These are phyloP conservation scores for Boletus semigastroideus DNA, from an alignment of 1,284 basidiomycete species.

Conservation along the genomic window DNA sequence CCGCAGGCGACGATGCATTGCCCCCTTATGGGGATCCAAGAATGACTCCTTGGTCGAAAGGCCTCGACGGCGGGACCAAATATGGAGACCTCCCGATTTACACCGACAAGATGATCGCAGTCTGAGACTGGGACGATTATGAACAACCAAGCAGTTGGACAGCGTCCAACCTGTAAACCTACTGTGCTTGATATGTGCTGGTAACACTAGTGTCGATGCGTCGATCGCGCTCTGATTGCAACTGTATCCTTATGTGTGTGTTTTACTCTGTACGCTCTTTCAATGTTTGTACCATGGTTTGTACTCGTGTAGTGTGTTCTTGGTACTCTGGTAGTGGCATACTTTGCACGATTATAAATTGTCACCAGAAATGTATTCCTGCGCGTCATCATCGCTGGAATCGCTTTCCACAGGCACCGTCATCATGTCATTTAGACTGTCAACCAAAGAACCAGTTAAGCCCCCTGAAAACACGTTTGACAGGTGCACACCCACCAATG, in stretches of 20 bases:
- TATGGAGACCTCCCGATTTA: slow-evolving; percentile 40
- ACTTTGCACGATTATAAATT: too few species aligned
- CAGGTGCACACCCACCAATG: slow-evolving; percentile 62
- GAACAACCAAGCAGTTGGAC: not conserved
- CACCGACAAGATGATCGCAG: slow-evolving; percentile 19
- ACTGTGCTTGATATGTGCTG: slow-evolving; percentile 6
- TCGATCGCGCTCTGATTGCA: slow-evolving; percentile 17
- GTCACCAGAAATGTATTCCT: slow-evolving; percentile 7
- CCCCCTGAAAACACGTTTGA: not conserved
- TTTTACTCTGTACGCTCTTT: not conserved
- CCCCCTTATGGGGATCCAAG: slow-evolving; percentile 24
- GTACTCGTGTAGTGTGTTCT: not conserved
- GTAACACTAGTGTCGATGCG: slow-evolving; percentile 13
- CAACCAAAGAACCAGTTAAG: slow-evolving; percentile 1
- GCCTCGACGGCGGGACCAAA: slow-evolving; percentile 16
- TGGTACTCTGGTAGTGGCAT: not conserved
- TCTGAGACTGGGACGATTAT: slow-evolving; percentile 2
- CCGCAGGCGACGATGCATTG: slow-evolving; percentile 14
- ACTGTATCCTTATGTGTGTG: slow-evolving; percentile 2
- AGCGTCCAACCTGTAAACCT: slow-evolving; percentile 5
- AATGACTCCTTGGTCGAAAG: slow-evolving; percentile 16
- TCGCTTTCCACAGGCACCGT: slow-evolving; percentile 40
- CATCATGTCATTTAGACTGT: slow-evolving; percentile 69
- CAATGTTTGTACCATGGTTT: not conserved
- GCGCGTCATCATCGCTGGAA: slow-evolving; percentile 2